phyloP scores from a whole-genome alignment of 306 rosid species.

The Casuarina glauca region DNA sequence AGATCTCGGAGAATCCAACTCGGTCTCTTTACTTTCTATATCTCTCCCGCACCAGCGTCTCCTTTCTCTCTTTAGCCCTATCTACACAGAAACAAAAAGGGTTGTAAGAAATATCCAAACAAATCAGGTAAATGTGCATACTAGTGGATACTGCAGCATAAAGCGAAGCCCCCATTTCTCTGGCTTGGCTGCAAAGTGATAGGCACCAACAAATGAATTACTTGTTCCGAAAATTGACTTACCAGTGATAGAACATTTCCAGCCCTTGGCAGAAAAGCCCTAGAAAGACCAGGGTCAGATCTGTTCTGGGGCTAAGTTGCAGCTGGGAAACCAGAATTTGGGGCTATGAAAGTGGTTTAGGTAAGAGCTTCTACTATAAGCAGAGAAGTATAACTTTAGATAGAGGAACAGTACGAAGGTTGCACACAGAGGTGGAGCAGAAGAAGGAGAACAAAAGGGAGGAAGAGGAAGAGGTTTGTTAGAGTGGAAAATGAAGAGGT shows the following conservation, averaged over 20 bases:
- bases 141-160: not conserved
- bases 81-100: conserved; percentile 18
- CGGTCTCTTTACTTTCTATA: conserved; percentile 23
- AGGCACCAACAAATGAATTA: not conserved
- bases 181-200: not conserved
- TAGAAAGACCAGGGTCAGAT: conserved; percentile 37
- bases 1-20: conserved; percentile 59
- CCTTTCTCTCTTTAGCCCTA: conserved; percentile 17
- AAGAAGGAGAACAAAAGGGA: conserved; percentile 1
- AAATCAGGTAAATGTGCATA: not conserved
- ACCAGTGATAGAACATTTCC: conserved; percentile 21
- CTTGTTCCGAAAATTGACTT: conserved; percentile 1
- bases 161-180: not conserved
- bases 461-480: conserved; percentile 1
- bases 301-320: conserved; percentile 25
- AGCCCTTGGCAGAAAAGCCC: not conserved
- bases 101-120: not conserved
- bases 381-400: too few relatives aligned
- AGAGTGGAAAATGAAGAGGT: conserved; percentile 26
- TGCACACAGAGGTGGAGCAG: too few relatives aligned
- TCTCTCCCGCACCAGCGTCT: conserved; percentile 21
- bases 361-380: conserved; percentile 3
- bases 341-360: conserved; percentile 24
- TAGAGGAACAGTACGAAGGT: too few relatives aligned
- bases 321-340: conserved; percentile 15